Conservation (phyloP, 2,329 filamentous ascomycete genomes). For the Cadophora luteo-olivacea region DNA sequence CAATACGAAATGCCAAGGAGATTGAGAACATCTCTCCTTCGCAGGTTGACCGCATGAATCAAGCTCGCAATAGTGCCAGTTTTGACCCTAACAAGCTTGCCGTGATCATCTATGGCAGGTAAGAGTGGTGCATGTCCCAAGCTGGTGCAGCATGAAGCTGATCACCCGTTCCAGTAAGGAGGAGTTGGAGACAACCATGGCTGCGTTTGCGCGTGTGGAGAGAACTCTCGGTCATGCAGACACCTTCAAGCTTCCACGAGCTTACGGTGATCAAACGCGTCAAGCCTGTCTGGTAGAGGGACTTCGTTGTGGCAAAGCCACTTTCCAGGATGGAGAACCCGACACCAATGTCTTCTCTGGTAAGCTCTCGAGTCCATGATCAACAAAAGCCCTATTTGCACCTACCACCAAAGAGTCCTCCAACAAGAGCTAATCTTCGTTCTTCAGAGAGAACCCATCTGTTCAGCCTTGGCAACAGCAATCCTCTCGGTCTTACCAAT, state of each 20-base stretch:
- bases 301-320: conserved; percentile 22
- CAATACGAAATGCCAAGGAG: neutral
- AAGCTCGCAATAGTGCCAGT: conserved; percentile 13
- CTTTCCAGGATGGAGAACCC: conserved; percentile 22
- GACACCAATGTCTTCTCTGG: neutral
- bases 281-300: conserved; percentile 24
- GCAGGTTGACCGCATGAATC: conserved; percentile 19
- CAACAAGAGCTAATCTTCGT: neutral
- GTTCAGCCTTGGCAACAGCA: conserved; percentile 25
- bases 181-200: neutral
- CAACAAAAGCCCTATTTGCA: no score
- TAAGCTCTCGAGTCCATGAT: no score
- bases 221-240: conserved; percentile 23
- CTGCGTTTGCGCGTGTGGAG: conserved; percentile 29
- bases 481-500: conserved; percentile 24
- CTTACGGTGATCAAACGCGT: conserved; percentile 24
- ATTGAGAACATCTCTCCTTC: neutral
- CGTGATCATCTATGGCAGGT: conserved; percentile 29
- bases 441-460: neutral
- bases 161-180: conserved; percentile 16
- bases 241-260: conserved; percentile 25
- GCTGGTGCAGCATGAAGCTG: neutral
- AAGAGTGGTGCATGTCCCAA: neutral
- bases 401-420: no score
- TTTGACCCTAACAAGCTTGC: conserved; percentile 23